Evolutionary conservation across 2,329 filamentous ascomycete species (phyloP).

Genomic region (Cladophialophora chaetospira): DNA sequence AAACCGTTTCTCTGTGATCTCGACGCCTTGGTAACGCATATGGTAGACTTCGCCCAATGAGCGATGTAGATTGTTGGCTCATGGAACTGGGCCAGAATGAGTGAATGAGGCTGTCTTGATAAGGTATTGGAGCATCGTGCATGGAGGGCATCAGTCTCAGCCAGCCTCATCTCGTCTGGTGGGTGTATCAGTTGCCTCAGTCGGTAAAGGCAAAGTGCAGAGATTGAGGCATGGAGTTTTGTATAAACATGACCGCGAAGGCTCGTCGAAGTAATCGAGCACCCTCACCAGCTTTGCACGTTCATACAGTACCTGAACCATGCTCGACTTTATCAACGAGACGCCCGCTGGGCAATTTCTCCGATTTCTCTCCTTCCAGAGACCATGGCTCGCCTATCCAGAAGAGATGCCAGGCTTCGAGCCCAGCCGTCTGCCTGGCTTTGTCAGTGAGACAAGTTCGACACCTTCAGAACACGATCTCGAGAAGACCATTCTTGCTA

Average conservation of each 20-base stretch:
- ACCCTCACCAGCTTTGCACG: neutral
- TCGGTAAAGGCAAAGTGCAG: neutral
- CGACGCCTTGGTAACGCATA: too few species aligned
- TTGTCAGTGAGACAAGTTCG: neutral
- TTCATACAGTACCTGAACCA: neutral
- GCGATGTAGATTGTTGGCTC: too few species aligned
- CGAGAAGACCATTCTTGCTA: neutral
- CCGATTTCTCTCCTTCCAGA: constrained; percentile 13
- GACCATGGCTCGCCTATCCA: constrained; percentile 8
- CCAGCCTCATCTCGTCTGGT: neutral
- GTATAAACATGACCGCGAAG: neutral
- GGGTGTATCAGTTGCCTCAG: neutral
- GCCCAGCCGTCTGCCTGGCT: neutral
- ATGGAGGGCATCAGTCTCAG: neutral
- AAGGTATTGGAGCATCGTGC: neutral
- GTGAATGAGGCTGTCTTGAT: neutral
- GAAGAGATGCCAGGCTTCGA: constrained; percentile 19
- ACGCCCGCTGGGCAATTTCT: constrained; percentile 22
- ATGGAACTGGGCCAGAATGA: neutral
- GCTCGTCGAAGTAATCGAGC: neutral
- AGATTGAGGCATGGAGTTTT: neutral
- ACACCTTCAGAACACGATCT: constrained; percentile 1
- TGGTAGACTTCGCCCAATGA: too few species aligned
- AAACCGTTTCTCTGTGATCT: too few species aligned
- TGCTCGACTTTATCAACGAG: constrained; percentile 14